phyloP scores from a whole-genome alignment of 2,329 filamentous ascomycete species.

The Penicillium freii region DNA sequence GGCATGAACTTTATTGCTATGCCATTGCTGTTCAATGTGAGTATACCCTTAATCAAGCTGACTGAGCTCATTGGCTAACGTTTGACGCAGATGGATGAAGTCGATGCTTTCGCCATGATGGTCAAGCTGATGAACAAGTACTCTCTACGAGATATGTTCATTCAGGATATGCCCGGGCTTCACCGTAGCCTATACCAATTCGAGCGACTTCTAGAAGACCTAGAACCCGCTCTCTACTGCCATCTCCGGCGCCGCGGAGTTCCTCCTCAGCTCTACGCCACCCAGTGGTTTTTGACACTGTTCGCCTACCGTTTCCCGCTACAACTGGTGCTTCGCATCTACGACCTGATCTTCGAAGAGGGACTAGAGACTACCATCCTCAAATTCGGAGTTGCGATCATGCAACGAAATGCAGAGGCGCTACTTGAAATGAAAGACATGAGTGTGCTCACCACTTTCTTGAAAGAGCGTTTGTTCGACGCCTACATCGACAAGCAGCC shows the following conservation, averaged over 20 bases:
- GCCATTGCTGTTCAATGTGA: constrained; percentile 89
- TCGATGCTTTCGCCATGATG: constrained; percentile 91
- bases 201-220: constrained; percentile 86
- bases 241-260: constrained; percentile 87
- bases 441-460: constrained; percentile 79
- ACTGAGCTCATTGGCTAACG: constrained; percentile 6
- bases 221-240: constrained; percentile 91
- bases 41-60: constrained; percentile 27
- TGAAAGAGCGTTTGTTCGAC: constrained; percentile 93
- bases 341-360: constrained; percentile 91
- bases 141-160: constrained; percentile 84
- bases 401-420: constrained; percentile 84
- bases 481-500: constrained; percentile 95
- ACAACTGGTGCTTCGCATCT: constrained; percentile 92
- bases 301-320: constrained; percentile 97
- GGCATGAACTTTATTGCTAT: constrained; percentile 99
- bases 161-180: constrained; percentile 92
- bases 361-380: constrained; percentile 84
- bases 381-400: constrained; percentile 90
- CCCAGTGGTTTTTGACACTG: constrained; percentile 98
- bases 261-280: constrained; percentile 88
- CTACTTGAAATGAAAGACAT: constrained; percentile 87
- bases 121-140: constrained; percentile 97
- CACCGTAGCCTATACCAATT: constrained; percentile 95
- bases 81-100: constrained; percentile 75